Conservation (phyloP, 495 filamentous ascomycete species). For the Penicillium mononematosum region DNA sequence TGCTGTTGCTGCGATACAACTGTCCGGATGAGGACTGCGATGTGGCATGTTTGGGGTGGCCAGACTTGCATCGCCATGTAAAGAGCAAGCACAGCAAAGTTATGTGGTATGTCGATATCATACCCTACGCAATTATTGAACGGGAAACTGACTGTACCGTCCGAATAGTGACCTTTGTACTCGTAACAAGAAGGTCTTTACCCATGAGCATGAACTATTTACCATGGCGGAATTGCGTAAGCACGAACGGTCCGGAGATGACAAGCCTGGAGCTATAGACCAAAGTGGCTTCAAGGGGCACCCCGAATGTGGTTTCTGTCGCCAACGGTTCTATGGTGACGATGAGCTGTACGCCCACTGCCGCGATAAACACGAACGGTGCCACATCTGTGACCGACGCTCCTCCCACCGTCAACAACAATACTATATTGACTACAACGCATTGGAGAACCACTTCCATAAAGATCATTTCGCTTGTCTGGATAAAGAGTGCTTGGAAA, state of each 20-base stretch:
- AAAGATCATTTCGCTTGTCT: slow-evolving; percentile 83
- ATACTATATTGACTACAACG: slow-evolving; percentile 86
- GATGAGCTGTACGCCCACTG: slow-evolving; percentile 95
- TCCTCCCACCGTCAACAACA: slow-evolving; percentile 69
- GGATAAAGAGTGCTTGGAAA: slow-evolving; percentile 86
- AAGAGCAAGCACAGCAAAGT: slow-evolving; percentile 74
- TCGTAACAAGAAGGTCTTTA: slow-evolving; percentile 95
- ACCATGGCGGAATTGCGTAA: slow-evolving; percentile 73
- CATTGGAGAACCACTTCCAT: slow-evolving; percentile 79
- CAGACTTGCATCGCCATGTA: slow-evolving; percentile 90
- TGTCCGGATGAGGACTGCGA: slow-evolving; percentile 85
- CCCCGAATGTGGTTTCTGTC: slow-evolving; percentile 91
- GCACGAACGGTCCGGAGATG: slow-evolving; percentile 89
- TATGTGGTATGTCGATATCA: slow-evolving; percentile 66
- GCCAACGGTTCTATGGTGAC: slow-evolving; percentile 87
- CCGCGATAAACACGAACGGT: slow-evolving; percentile 87
- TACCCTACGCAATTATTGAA: neutral
- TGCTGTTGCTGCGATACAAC: slow-evolving; percentile 88
- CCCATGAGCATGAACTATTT: slow-evolving; percentile 96
- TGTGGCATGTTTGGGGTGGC: slow-evolving; percentile 89
- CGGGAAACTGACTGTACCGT: slow-evolving; percentile 7
- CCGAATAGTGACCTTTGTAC: slow-evolving; percentile 75
- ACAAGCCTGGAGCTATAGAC: slow-evolving; percentile 83
- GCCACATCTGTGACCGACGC: slow-evolving; percentile 85
- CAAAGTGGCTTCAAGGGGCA: slow-evolving; percentile 97